A percentile compares a stretch with the other conserved stretches of the same genome.
phyloP scores from a whole-genome alignment of 352 stramenopile species.

The Globisporangium nodosum region DNA sequence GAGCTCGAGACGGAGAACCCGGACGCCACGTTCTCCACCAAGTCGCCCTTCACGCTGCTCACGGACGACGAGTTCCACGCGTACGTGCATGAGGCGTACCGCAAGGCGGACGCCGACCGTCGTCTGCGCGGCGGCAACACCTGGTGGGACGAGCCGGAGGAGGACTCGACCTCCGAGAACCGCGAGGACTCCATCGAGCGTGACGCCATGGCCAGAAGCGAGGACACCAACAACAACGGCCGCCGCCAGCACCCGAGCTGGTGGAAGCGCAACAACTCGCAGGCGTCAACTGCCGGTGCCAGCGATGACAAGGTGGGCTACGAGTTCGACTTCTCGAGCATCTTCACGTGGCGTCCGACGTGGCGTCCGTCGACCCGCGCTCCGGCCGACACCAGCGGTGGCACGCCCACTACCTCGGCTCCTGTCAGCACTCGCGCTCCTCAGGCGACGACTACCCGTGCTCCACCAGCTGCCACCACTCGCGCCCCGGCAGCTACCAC shows the following conservation, averaged over 20 bases:
- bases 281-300: not conserved
- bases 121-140: not conserved
- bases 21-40: slow-evolving; percentile 38
- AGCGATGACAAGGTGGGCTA: not conserved
- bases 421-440: too few relatives aligned
- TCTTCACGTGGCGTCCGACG: slow-evolving; percentile 1
- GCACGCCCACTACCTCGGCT: too few relatives aligned
- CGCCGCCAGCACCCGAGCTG: not conserved
- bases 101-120: not conserved
- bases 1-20: slow-evolving; percentile 29
- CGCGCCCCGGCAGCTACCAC: not conserved
- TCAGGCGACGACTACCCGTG: not conserved
- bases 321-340: slow-evolving; percentile 5
- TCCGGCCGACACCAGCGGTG: not conserved
- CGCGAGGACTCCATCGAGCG: not conserved
- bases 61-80: slow-evolving; percentile 44
- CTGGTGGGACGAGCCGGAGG: slow-evolving; percentile 1
- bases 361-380: not conserved
- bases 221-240: not conserved
- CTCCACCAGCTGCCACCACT: not conserved
- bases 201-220: too few relatives aligned
- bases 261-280: not conserved
- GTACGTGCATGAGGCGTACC: slow-evolving; percentile 28
- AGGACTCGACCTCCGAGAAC: not conserved
- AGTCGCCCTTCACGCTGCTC: slow-evolving; percentile 51